A percentile compares a stretch with the other conserved stretches of the same genome.
Evolutionary conservation across 202 grass and related monocot species (phyloP).

Genomic region (Brachypodium distachyon): DNA sequence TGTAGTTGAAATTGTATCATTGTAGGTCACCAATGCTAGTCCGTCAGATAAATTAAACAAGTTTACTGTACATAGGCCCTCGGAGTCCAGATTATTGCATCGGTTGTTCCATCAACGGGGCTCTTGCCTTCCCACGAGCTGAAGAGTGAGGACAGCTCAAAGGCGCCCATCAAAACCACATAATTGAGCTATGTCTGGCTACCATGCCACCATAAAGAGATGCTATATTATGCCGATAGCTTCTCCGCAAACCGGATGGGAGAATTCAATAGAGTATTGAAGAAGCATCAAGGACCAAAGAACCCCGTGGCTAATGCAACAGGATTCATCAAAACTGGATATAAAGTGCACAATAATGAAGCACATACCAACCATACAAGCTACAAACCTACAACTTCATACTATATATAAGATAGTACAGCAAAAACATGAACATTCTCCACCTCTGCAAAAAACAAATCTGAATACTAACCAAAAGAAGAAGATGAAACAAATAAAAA

Average conservation of each 20-base stretch:
- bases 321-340: conserved; percentile 6
- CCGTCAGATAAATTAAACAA: too few species aligned
- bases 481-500: conserved; percentile 15
- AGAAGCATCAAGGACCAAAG: not conserved
- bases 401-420: not conserved
- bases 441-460: conserved; percentile 17
- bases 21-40: too few species aligned
- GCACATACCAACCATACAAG: conserved; percentile 14
- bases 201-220: not conserved
- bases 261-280: not conserved
- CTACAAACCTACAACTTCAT: conserved; percentile 22
- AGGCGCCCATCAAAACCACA: not conserved
- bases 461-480: conserved; percentile 3
- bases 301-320: not conserved
- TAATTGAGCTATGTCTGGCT: not conserved
- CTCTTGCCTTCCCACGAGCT: not conserved
- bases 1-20: not conserved
- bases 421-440: not conserved
- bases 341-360: not conserved
- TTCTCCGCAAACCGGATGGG: not conserved
- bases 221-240: not conserved
- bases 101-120: not conserved
- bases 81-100: not conserved
- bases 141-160: conserved; percentile 8
- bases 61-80: not conserved